phyloP scores from a whole-genome alignment of 805 yeast species.

The Myxozyma sirexii region DNA sequence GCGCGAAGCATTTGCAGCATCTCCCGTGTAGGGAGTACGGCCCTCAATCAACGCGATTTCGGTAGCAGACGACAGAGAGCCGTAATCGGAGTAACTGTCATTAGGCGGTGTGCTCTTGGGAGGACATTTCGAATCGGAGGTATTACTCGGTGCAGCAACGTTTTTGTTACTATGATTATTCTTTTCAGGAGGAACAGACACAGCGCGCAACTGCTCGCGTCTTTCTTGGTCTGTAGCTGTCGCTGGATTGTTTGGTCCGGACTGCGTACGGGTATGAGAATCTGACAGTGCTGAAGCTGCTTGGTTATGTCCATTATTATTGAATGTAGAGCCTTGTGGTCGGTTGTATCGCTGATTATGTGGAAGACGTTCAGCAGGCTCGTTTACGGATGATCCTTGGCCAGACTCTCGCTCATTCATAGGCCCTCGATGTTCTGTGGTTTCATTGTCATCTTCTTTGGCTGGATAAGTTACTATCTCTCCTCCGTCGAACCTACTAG shows the following conservation, averaged over 20 bases:
- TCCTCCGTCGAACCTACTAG: conserved; percentile 8
- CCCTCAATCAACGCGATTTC: background rate
- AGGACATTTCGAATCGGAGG: background rate
- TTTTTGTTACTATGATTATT: background rate
- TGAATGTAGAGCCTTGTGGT: too few species aligned
- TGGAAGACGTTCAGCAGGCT: background rate
- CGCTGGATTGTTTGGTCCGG: background rate
- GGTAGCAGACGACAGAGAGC: background rate
- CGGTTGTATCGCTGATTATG: too few species aligned
- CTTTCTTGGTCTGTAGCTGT: background rate
- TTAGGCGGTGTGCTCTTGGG: conserved; percentile 2
- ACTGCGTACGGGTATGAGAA: background rate
- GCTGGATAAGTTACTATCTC: conserved; percentile 6
- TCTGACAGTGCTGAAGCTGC: too few species aligned
- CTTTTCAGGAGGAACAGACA: conserved; percentile 1
- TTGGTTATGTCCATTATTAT: too few species aligned
- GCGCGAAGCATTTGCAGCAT: background rate
- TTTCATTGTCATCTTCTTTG: background rate
- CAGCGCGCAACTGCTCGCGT: background rate
- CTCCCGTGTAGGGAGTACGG: background rate
- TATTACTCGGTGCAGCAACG: background rate
- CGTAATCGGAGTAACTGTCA: background rate
- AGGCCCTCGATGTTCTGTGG: background rate
- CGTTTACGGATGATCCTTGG: background rate
- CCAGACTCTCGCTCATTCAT: background rate